Base-by-base conservation (phyloP, 257 asterid genomes). In the Nemophila menziesii region DNA sequence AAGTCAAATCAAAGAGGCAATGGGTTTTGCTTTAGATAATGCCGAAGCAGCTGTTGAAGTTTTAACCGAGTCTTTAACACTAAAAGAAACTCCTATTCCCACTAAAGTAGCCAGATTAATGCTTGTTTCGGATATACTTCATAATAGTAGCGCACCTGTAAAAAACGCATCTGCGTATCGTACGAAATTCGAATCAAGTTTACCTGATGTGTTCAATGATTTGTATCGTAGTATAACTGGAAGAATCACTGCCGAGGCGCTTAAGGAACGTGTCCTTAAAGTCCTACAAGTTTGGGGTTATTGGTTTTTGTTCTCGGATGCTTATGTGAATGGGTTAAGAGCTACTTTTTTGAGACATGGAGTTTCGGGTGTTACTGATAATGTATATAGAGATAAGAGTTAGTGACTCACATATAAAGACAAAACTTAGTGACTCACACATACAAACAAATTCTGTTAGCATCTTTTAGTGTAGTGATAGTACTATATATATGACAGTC, bases 11-110 rank as follows among this genome's bases (percentile, higher is more conserved):
- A 86, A 74, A 75, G 93, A 74, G 16, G 96, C 96, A 29, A 86
- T 86, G 94, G 94, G 96, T 43, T 86, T 86, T 58, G 54, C 94
- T 19, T 62, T 86, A 60, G 94, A 86, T 63, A 86, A 86, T 63
- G 96, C 94, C 58, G 99, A 86, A 68, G 97, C 97, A 60, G 97
- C 97, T n/a, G 97, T 86, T 54, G 99, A 90, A 68, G 96, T 90
- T 62, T 61, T 90, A 64, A 90, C 96, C 0, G 99, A 90, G 77
- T 90, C 99, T 23, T 51, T 90, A 68, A 90, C 99, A 20, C 93
- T 85, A 15, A 85, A 86, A 68, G 99, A 90, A 68, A 90, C 99
- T 57, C 94, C 93, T 16, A 77, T 86, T 54, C 96, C 94, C 11
- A 74, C 99, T 46, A 90, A 90, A 75, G 94, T 90, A 74, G 95